Percentiles rank a stretch among this genome's conserved stretches.
Conservation (phyloP, 805 yeast genomes). For the Blastobotrys parvus region DNA sequence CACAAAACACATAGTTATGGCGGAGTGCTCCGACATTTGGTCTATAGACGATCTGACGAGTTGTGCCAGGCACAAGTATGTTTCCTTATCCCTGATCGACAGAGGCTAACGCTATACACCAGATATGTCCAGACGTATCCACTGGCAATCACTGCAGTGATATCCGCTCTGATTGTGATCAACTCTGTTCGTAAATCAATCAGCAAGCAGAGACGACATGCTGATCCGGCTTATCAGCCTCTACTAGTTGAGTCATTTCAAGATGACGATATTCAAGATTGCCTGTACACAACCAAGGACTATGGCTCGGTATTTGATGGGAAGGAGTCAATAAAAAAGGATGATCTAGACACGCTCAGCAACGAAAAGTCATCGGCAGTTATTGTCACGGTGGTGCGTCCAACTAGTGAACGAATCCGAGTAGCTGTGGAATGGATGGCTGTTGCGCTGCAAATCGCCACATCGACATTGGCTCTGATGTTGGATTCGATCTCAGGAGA, state of each 20-base stretch:
- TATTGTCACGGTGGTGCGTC: constrained; percentile 17
- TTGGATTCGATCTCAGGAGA: constrained; percentile 10
- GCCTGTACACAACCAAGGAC: neutral
- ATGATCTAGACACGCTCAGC: neutral
- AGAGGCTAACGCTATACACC: neutral
- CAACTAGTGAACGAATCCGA: constrained; percentile 19
- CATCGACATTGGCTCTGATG: constrained; percentile 15
- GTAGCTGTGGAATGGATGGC: constrained; percentile 21
- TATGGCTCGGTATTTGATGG: neutral
- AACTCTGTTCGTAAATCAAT: neutral
- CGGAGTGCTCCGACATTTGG: no score
- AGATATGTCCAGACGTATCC: neutral
- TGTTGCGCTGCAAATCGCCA: constrained; percentile 14
- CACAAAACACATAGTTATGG: no score
- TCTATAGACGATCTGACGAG: neutral
- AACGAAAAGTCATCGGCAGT: constrained; percentile 5
- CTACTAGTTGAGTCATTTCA: neutral
- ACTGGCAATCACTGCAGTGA: neutral
- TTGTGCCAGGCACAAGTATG: neutral
- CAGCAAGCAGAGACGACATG: neutral
- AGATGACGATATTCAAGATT: neutral
- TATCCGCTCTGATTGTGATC: neutral
- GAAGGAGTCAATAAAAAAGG: neutral
- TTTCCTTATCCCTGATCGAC: neutral
- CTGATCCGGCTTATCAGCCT: constrained; percentile 1